Evolutionary conservation across 2,329 filamentous ascomycete genomes (phyloP), one percentile per base, ranked within the genome.

Genomic region (Ophiocordyceps camponoti-floridani): DNA sequence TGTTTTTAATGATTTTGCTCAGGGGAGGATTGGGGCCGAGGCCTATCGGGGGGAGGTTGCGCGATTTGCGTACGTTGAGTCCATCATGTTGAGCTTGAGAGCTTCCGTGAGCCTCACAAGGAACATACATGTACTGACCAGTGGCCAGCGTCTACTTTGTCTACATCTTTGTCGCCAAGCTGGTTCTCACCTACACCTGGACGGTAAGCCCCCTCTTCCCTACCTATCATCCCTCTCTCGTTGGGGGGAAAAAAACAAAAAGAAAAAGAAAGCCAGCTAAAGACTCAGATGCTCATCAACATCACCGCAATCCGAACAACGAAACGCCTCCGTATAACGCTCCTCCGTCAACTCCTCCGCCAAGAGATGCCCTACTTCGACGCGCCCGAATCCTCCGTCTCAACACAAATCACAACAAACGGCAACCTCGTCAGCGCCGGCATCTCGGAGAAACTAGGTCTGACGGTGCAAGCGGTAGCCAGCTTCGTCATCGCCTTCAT

Each of bases 331-430:
- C 61, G 63, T 16, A 55, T 62, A 45, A 57, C 61, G 48, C 64
- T 63, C 47, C 55, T 66, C 2, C 53, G 54, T n/a, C 56, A 57
- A 19, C 59, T 57, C 1, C 55, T 65, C 2, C 57, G 71, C 2
- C 70, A 77, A 50, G 72, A 76, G 45, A 63, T 77, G 3, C 63
- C 65, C 48, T 73, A 70, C 51, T 77, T 75, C 47, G 74, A 78
- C 52, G 55, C 58, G 16, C 56, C 60, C 3, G 60, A 60, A 5
- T 65, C 63, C 0, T 70, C 67, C 3, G 56, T 68, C 9, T 61
- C 68, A 0, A 59, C 63, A 2, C 63, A 68, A 46, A 62, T 72
- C 45, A 69, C 68, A 1, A 68, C 66, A 13, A 70, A 69, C 47
- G 64, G 61, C 31, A 68, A 69, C 37, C 56, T 63, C 13, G 61